These are phyloP conservation scores for Panaeolus papilionaceus DNA, from an alignment of 768 basidiomycete genomes.

Conservation along the genomic window DNA sequence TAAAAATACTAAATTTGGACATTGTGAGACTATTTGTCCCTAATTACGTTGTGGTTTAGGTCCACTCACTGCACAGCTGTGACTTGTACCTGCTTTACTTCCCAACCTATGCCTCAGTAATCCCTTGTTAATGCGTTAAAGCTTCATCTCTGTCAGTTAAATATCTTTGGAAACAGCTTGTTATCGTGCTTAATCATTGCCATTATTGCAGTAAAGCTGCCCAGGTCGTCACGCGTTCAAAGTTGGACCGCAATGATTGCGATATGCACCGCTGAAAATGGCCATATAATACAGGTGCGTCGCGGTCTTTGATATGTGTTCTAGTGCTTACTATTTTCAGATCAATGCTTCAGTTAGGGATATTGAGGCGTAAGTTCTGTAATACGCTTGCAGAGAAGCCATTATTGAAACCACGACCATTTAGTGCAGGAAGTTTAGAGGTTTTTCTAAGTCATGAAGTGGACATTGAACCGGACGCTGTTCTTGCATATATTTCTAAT, in stretches of 20 bases:
- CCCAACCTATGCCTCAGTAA: slow-evolving; percentile 5
- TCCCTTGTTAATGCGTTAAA: not conserved
- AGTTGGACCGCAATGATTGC: slow-evolving; percentile 14
- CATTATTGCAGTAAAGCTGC: slow-evolving; percentile 1
- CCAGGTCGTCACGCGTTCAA: slow-evolving; percentile 1
- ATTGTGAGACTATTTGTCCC: slow-evolving; percentile 3
- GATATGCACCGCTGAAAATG: slow-evolving; percentile 11
- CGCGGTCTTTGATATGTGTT: not conserved
- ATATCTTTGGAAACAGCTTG: not conserved
- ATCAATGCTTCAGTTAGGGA: slow-evolving; percentile 75
- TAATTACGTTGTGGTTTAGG: slow-evolving; percentile 14
- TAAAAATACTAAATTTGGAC: not conserved
- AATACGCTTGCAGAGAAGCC: slow-evolving; percentile 13
- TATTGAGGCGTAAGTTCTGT: slow-evolving; percentile 66
- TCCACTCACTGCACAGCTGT: slow-evolving; percentile 2
- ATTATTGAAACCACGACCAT: slow-evolving; percentile 17
- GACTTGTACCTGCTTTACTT: slow-evolving; percentile 1
- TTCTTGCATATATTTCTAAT: slow-evolving; percentile 82
- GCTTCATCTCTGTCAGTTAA: not conserved
- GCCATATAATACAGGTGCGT: slow-evolving; percentile 1
- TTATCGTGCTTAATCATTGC: not conserved
- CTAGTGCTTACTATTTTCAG: slow-evolving; percentile 30
- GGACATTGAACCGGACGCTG: slow-evolving; percentile 70
- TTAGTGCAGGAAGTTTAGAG: slow-evolving; percentile 73
- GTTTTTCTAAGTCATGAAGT: slow-evolving; percentile 73